Evolutionary conservation across 805 yeast genomes (phyloP).

Genomic region (Metschnikowia rubicola): DNA sequence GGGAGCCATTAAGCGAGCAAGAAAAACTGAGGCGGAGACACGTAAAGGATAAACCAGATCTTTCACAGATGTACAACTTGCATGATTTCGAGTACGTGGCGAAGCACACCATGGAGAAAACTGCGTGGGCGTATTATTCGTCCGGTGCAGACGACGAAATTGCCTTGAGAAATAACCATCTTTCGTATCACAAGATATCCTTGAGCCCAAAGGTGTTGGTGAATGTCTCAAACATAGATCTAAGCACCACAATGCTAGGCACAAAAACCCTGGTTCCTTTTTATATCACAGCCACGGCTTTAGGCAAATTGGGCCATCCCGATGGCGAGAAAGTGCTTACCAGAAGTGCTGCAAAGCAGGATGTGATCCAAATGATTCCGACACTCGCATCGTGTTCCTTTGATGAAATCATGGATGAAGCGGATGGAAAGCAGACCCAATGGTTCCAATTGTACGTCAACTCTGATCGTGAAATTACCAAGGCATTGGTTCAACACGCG

Average conservation of each 20-base stretch:
- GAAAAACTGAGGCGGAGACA: slow-evolving; percentile 10
- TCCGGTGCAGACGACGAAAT: slow-evolving; percentile 52
- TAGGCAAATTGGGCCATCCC: slow-evolving; percentile 41
- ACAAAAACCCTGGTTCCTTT: slow-evolving; percentile 40
- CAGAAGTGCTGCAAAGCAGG: slow-evolving; percentile 37
- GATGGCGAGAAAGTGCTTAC: slow-evolving; percentile 44
- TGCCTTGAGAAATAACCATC: slow-evolving; percentile 42
- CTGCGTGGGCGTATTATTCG: slow-evolving; percentile 78
- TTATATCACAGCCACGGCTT: slow-evolving; percentile 48
- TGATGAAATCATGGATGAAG: slow-evolving; percentile 39
- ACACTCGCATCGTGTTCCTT: slow-evolving; percentile 38
- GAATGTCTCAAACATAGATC: slow-evolving; percentile 29
- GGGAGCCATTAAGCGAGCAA: slow-evolving; percentile 13
- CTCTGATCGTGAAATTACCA: slow-evolving; percentile 31
- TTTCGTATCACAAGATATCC: slow-evolving; percentile 39
- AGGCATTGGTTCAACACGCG: slow-evolving; percentile 33
- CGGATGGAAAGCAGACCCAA: slow-evolving; percentile 33
- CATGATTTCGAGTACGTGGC: slow-evolving; percentile 90
- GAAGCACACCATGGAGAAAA: slow-evolving; percentile 65
- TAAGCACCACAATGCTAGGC: slow-evolving; percentile 30
- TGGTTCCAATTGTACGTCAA: slow-evolving; percentile 51
- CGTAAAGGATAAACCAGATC: slow-evolving; percentile 54
- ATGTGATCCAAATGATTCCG: slow-evolving; percentile 48
- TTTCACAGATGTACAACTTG: slow-evolving; percentile 67
- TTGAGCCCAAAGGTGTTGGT: slow-evolving; percentile 45